phyloP scores from a whole-genome alignment of 805 yeast species.

The Barnettozyma botsteinii region DNA sequence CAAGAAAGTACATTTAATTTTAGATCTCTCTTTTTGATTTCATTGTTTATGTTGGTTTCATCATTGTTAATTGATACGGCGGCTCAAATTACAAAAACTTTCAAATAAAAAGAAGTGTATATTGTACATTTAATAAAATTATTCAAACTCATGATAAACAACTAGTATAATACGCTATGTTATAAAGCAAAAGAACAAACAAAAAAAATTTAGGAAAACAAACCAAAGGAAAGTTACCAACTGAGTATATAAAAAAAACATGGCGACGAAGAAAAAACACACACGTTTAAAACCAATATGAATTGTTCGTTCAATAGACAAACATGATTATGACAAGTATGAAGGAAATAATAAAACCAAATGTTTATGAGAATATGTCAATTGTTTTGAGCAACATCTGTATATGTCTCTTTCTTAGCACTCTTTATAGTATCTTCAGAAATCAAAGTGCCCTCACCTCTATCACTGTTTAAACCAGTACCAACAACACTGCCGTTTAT shows the following conservation, averaged over 20 bases:
- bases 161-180: too few relatives aligned
- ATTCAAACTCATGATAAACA: too few relatives aligned
- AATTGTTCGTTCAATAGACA: too few relatives aligned
- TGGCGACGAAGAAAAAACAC: too few relatives aligned
- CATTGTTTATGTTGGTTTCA: neutral
- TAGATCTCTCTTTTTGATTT: conserved; percentile 2
- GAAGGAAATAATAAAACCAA: neutral
- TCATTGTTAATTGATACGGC: neutral
- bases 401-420: conserved; percentile 23
- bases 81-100: neutral
- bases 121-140: neutral
- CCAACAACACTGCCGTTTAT: neutral
- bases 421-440: conserved; percentile 20
- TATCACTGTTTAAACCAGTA: conserved; percentile 2
- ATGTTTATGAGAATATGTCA: neutral
- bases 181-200: too few relatives aligned
- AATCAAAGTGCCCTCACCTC: conserved; percentile 19
- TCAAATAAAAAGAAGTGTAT: neutral
- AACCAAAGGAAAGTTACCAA: too few relatives aligned
- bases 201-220: too few relatives aligned
- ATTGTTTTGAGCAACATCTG: conserved; percentile 7
- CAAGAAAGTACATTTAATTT: neutral
- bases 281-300: too few relatives aligned
- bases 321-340: too few relatives aligned
- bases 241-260: too few relatives aligned